Evolutionary conservation across 2,329 filamentous ascomycete genomes (phyloP).

Genomic region (Alternaria sp.): DNA sequence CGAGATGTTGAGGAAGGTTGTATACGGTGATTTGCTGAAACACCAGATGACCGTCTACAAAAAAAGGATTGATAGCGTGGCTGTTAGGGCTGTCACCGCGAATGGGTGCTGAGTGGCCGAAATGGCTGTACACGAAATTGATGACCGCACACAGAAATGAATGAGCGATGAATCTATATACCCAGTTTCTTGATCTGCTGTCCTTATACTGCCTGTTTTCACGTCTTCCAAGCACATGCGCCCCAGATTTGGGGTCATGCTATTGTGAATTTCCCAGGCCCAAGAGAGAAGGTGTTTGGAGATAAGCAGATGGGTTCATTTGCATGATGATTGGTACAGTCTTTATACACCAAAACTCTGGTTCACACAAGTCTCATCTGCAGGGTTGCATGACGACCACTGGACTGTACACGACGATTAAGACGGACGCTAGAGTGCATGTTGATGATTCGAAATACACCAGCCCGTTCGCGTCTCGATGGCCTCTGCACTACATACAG

Average conservation of each 20-base stretch:
- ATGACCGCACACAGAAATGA: constrained; percentile 4
- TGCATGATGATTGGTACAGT: not conserved
- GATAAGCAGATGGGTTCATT: not conserved
- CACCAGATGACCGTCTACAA: constrained; percentile 83
- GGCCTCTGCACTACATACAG: not conserved
- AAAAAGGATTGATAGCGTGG: constrained; percentile 72
- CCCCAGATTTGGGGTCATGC: not conserved
- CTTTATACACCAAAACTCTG: not conserved
- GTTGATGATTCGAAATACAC: not conserved
- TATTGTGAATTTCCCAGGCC: not conserved
- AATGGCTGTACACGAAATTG: constrained; percentile 1
- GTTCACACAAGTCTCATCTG: not conserved
- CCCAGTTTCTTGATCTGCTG: not conserved
- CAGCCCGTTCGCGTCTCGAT: not conserved
- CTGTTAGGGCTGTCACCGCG: constrained; percentile 70
- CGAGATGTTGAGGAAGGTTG: constrained; percentile 69
- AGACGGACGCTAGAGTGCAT: not conserved
- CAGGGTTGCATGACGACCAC: not conserved
- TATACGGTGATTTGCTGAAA: constrained; percentile 83
- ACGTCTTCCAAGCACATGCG: not conserved
- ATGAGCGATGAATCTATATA: constrained; percentile 1
- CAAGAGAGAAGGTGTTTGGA: not conserved
- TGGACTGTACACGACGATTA: not conserved
- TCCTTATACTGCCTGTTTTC: not conserved
- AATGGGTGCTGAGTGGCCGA: constrained; percentile 24